Percentiles rank a stretch among this genome's conserved stretches.
These are phyloP conservation scores for Metschnikowia continentalis DNA, from an alignment of 805 yeast species.

Conservation along the genomic window DNA sequence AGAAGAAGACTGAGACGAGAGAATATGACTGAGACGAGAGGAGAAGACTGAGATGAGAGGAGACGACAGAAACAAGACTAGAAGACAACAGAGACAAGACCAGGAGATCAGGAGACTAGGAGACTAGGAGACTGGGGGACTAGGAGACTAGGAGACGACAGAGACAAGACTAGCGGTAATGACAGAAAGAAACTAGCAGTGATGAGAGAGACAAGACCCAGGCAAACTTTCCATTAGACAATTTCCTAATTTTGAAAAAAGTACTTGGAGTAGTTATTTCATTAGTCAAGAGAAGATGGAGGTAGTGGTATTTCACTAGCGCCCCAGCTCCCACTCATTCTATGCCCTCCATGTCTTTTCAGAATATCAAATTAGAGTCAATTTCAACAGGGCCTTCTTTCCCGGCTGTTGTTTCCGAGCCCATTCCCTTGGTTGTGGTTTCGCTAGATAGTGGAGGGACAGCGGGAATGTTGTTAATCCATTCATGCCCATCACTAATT, in stretches of 20 bases:
- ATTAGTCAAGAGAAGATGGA: conserved; percentile 34
- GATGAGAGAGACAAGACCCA: no score
- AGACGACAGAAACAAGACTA: no score
- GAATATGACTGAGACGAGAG: no score
- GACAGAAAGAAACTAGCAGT: no score
- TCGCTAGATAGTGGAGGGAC: conserved; percentile 25
- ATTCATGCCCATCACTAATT: no score
- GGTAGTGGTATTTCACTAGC: conserved; percentile 42
- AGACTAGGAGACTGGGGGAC: no score
- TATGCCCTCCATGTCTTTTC: conserved; percentile 35
- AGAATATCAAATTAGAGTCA: conserved; percentile 38
- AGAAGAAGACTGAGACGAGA: no score
- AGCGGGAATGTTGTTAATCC: neutral
- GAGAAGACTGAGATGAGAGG: no score
- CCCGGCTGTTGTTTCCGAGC: conserved; percentile 28
- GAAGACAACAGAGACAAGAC: no score
- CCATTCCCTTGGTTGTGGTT: conserved; percentile 26
- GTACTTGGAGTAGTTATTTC: conserved; percentile 33
- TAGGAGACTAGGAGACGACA: no score
- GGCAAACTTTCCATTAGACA: conserved; percentile 39
- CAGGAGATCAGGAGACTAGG: no score
- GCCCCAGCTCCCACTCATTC: conserved; percentile 44
- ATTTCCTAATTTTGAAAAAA: conserved; percentile 29
- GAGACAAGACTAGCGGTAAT: no score
- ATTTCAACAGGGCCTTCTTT: conserved; percentile 38